phyloP scores from a whole-genome alignment of 805 yeast species.

The Lipomyces spencermartinsiae region DNA sequence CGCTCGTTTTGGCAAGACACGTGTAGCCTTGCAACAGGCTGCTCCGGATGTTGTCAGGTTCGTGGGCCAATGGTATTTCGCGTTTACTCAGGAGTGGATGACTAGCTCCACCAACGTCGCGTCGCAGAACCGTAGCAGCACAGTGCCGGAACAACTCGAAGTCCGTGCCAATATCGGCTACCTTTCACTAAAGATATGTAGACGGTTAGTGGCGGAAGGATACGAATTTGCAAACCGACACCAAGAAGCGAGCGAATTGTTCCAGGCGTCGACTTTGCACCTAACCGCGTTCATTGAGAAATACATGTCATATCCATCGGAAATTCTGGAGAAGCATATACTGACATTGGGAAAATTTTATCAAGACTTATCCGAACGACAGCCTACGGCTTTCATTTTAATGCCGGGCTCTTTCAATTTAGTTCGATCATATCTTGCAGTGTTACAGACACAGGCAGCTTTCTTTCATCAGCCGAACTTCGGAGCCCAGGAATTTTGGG shows the following conservation, averaged over 20 bases:
- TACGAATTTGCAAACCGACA: constrained; percentile 71
- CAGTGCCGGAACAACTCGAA: constrained; percentile 36
- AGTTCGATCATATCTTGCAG: constrained; percentile 62
- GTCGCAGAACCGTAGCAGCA: background rate
- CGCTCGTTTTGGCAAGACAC: constrained; percentile 82
- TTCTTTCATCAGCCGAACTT: constrained; percentile 52
- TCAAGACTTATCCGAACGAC: constrained; percentile 60
- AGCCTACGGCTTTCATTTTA: constrained; percentile 74
- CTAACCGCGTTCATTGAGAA: constrained; percentile 61
- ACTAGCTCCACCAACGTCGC: background rate
- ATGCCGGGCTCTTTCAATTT: constrained; percentile 68
- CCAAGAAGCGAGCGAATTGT: constrained; percentile 63
- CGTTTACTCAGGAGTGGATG: constrained; percentile 68
- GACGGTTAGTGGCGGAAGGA: constrained; percentile 71
- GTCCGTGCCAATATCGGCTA: constrained; percentile 72
- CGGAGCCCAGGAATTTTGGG: constrained; percentile 73
- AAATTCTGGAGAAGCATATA: constrained; percentile 68
- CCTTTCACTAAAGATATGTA: constrained; percentile 71
- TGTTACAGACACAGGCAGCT: constrained; percentile 70
- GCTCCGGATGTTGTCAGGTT: constrained; percentile 67
- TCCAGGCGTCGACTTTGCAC: constrained; percentile 62
- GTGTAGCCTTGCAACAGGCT: constrained; percentile 76
- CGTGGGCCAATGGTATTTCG: constrained; percentile 63
- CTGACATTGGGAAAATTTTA: constrained; percentile 79
- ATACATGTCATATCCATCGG: constrained; percentile 53